Evolutionary conservation across 2,329 filamentous ascomycete species (phyloP), one percentile per base, ranked within the genome.

Genomic region (Cladosporium sp.): DNA sequence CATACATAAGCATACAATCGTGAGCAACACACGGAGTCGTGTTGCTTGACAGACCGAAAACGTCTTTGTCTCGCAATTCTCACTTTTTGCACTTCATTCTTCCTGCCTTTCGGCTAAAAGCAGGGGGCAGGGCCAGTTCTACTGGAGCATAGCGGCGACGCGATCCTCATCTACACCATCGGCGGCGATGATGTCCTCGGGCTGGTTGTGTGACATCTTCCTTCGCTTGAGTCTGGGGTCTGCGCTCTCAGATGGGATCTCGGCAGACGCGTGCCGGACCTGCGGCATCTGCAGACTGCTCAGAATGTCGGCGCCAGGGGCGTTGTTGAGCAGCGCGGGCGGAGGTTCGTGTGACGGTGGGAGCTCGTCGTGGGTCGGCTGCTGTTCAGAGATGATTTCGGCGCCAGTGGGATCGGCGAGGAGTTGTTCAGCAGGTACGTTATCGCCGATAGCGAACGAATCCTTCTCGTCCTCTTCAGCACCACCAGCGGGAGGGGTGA

Each of bases 401-500:
- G 83, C 73, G 77, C 70, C 79, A 75, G 75, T 82, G 71, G 74
- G 79, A 72, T 74, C 75, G 69, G 77, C 79, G 64, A 67, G 67
- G 7, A 60, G 67, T 25, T 64, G 39, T 26, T 70, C 67, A 32
- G 23, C 54, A 14, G 57, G 28, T 13, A 23, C 58, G 21, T 66
- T 67, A 5, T 67, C 67, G 28, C 63, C 65, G 13, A 65, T 54
- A 4, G 51, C 53, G 39, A 48, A 58, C 2, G 57, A 59, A 43
- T 43, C 65, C 18, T 23, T 32, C 60, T 30, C 67, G 32, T 66
- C 56, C 5, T 70, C 69, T 8, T 63, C 58, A 5, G 76, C 78
- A 59, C 77, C 74, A 0, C 82, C 83, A 8, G 79, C 81, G 59
- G 83, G 79, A 60, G 83, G 79, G 0, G 93, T 97, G 64, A 97